These are phyloP conservation scores for Lycium ferocissimum DNA, from an alignment of 257 asterid genomes.

Conservation along the genomic window DNA sequence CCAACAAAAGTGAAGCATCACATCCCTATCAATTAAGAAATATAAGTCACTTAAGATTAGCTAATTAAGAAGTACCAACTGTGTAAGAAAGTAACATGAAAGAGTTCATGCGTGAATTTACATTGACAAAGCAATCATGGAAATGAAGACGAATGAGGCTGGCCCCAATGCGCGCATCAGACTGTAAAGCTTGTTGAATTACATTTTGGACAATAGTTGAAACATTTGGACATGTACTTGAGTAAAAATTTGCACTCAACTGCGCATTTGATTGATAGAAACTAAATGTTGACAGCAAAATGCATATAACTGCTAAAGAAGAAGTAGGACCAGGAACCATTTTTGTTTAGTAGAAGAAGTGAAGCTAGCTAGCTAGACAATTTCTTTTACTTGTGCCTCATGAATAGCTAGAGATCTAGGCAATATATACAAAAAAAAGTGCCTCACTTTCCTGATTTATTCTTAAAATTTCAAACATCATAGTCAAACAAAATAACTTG, in stretches of 20 bases:
- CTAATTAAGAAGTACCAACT: neutral
- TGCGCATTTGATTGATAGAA: constrained; percentile 52
- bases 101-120: neutral
- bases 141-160: constrained; percentile 69
- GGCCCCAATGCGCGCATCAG: constrained; percentile 65
- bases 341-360: neutral
- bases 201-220: constrained; percentile 52
- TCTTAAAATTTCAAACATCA: constrained; percentile 23
- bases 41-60: neutral
- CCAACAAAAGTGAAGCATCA: constrained; percentile 63
- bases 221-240: constrained; percentile 63
- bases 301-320: constrained; percentile 3
- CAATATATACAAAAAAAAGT: neutral
- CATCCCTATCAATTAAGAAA: constrained; percentile 54
- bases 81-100: neutral
- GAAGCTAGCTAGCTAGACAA: neutral
- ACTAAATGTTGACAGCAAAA: constrained; percentile 27
- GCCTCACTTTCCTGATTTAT: neutral
- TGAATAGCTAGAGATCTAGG: neutral
- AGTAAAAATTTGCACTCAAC: constrained; percentile 55
- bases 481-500: constrained; percentile 5
- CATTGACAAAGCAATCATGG: constrained; percentile 70
- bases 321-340: constrained; percentile 40
- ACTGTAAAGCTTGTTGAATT: constrained; percentile 58
- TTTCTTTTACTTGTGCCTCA: neutral